These are phyloP conservation scores for Halteria grandinella DNA, from an alignment of 73 alveolate genomes.

Conservation along the genomic window DNA sequence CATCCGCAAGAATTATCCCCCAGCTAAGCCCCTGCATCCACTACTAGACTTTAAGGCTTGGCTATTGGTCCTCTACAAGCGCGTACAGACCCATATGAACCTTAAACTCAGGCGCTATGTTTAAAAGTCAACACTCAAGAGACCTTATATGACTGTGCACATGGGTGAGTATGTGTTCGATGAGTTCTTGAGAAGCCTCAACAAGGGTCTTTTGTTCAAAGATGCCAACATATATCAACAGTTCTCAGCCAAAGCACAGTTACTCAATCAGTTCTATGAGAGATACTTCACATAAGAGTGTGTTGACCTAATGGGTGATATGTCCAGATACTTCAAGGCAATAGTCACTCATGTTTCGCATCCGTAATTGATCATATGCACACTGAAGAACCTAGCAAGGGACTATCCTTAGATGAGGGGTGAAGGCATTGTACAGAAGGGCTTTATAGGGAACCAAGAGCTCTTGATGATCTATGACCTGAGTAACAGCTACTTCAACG, in stretches of 20 bases:
- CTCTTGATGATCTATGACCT: slow-evolving; percentile 1
- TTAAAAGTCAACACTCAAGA: slow-evolving; percentile 7
- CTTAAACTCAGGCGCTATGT: slow-evolving; percentile 41
- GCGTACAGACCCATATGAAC: slow-evolving; percentile 50
- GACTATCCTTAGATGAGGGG: too few relatives aligned
- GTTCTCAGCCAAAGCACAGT: slow-evolving; percentile 15
- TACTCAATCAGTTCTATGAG: slow-evolving; percentile 26
- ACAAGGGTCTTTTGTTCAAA: slow-evolving; percentile 30
- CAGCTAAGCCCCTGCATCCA: slow-evolving; percentile 3
- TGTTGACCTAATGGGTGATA: slow-evolving; percentile 21
- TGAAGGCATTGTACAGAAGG: too few relatives aligned
- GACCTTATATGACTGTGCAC: slow-evolving; percentile 23
- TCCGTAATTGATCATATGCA: slow-evolving; percentile 32
- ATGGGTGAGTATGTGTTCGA: slow-evolving; percentile 20
- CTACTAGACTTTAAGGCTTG: slow-evolving; percentile 32
- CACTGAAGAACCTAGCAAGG: too few relatives aligned
- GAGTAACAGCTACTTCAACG: slow-evolving; percentile 5
- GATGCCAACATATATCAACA: slow-evolving; percentile 32
- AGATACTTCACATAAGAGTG: slow-evolving; percentile 28
- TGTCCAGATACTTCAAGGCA: background rate
- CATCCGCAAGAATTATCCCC: background rate
- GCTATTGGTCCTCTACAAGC: slow-evolving; percentile 30
- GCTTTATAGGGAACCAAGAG: slow-evolving; percentile 30
- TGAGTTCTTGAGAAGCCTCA: slow-evolving; percentile 33
- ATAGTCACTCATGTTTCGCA: slow-evolving; percentile 16